Evolutionary conservation across 345 rosid genomes (phyloP), one percentile per base, ranked within the genome.

Genomic region (Hibiscus mutabilis): DNA sequence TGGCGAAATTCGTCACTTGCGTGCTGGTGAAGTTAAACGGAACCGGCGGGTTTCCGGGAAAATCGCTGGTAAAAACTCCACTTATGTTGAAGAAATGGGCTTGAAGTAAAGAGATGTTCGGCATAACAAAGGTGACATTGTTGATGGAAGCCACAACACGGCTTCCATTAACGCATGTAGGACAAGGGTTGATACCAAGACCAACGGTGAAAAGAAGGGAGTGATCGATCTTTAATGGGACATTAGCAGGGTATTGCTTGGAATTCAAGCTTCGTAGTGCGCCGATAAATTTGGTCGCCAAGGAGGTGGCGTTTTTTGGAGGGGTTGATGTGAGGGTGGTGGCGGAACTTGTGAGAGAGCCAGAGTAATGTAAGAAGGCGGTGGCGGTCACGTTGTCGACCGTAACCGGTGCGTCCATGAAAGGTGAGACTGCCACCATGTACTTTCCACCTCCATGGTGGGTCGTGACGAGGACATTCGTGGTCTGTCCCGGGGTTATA

Each of bases 401-500:
- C 1, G 68, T 66, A 7, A 91, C 77, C 0, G 93, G 91, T 0
- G 95, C 77, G 66, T 94, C 95, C 93, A 89, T 85, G 84, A 91
- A 94, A 8, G 96, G 85, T 0, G 97, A 88, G 56, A 83, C 91
- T 1, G 84, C 81, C 2, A 94, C 75, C 15, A 91, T 55, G 82
- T 86, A 91, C 60, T 77, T 84, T 31, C 95, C 97, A 0, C 87
- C 35, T 40, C 55, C 66, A 2, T 73, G 82, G 25, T 72, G 69
- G 0, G 98, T 82, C 0, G 83, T 80, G 37, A 90, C 51, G 35
- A 89, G 88, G 31, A 80, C 91, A 70, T 85, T 88, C 15, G 92
- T 88, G 70, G 97, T 91, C 78, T 93, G 97, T 14, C 98, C 97
- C 0, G 97, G 96, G 3, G 96, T 79, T 3, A 93, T 80, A 7